phyloP scores from a whole-genome alignment of 2,329 filamentous ascomycete genomes.

The Macrophomina tecta region DNA sequence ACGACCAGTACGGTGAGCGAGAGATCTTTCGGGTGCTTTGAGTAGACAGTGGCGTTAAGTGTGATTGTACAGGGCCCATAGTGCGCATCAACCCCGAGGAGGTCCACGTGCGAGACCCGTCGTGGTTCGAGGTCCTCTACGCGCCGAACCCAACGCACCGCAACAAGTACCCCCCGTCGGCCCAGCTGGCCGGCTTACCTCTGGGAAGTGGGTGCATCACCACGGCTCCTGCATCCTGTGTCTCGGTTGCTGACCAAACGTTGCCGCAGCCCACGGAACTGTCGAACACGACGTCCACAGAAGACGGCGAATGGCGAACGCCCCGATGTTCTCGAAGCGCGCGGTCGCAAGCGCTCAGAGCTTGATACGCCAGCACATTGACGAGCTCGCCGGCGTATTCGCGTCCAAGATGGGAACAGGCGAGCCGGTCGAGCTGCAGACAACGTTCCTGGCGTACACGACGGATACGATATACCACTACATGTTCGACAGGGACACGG shows the following conservation, averaged over 20 bases:
- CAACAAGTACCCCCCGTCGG: constrained; percentile 30
- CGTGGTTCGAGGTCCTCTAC: constrained; percentile 30
- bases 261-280: constrained; percentile 1
- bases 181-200: constrained; percentile 7
- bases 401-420: constrained; percentile 27
- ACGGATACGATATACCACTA: constrained; percentile 34
- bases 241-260: neutral
- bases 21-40: neutral
- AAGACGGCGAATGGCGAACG: constrained; percentile 33
- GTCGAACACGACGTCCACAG: constrained; percentile 40
- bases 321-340: constrained; percentile 5
- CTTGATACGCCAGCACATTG: constrained; percentile 39
- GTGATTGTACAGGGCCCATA: constrained; percentile 29
- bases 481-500: constrained; percentile 31
- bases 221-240: no score
- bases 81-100: constrained; percentile 30
- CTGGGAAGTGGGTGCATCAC: neutral
- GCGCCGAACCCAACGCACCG: neutral
- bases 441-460: constrained; percentile 28
- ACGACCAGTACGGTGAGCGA: constrained; percentile 33
- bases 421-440: constrained; percentile 24
- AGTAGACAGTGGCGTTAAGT: neutral
- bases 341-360: constrained; percentile 40
- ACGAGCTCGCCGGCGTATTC: constrained; percentile 41
- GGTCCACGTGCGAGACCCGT: constrained; percentile 33